Percentiles rank a stretch among this genome's conserved stretches.
Conservation (phyloP, 805 yeast genomes). For the Myxozyma vanderwaltii region DNA sequence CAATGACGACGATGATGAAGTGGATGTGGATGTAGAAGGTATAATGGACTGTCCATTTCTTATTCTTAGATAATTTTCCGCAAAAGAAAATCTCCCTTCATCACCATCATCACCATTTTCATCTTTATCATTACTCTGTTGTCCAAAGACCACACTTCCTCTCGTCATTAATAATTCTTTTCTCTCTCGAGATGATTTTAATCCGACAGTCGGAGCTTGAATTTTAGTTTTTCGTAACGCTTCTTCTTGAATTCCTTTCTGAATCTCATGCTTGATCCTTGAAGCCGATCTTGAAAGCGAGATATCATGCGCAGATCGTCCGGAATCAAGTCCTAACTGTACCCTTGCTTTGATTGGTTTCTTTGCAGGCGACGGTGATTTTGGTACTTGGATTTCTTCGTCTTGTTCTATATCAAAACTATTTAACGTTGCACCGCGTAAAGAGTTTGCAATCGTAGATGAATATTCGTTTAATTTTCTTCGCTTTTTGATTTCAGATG, state of each 20-base stretch:
- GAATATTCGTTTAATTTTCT: slow-evolving; percentile 12
- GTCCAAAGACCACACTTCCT: not conserved
- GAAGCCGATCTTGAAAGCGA: slow-evolving; percentile 15
- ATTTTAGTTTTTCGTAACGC: not conserved
- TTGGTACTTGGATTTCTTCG: slow-evolving; percentile 22
- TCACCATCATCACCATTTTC: not conserved
- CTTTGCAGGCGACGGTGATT: slow-evolving; percentile 29
- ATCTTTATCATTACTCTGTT: not conserved
- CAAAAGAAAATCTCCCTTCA: slow-evolving; percentile 2
- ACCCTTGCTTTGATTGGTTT: slow-evolving; percentile 32
- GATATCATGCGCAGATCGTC: slow-evolving; percentile 33
- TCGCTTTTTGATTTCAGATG: slow-evolving; percentile 20
- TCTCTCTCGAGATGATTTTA: not conserved
- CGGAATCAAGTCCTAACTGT: slow-evolving; percentile 36
- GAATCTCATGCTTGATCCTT: slow-evolving; percentile 8
- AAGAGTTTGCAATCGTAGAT: slow-evolving; percentile 12
- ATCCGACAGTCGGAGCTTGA: slow-evolving; percentile 5
- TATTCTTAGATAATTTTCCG: slow-evolving; percentile 1
- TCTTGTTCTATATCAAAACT: not conserved
- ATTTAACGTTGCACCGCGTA: not conserved
- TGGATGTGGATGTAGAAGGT: not conserved
- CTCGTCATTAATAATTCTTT: not conserved
- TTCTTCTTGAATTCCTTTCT: not conserved
- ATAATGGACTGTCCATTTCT: not conserved
- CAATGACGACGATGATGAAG: not conserved